Conservation (phyloP, 441 rosid genomes). For the Euphorbia schlechtendalii region DNA sequence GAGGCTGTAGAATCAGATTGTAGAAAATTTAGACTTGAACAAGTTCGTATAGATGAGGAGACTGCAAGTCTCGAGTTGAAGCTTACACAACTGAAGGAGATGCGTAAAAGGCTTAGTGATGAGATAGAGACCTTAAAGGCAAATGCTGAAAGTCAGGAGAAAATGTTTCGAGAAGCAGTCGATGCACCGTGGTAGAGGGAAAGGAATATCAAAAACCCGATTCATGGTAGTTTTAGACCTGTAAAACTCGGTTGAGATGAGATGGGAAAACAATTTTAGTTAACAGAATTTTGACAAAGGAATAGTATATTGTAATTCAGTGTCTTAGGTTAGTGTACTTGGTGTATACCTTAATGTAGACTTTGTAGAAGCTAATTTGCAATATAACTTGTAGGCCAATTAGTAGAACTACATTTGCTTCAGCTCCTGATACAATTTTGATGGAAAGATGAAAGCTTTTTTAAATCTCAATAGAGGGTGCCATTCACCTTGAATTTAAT, state of each 20-base stretch:
- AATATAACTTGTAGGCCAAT: background rate
- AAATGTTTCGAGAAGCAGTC: conserved; percentile 28
- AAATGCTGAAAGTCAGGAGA: conserved; percentile 33
- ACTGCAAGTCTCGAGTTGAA: conserved; percentile 28
- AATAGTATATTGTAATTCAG: conserved; percentile 10
- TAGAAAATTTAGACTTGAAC: conserved; percentile 26
- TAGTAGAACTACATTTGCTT: background rate
- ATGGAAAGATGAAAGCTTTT: background rate
- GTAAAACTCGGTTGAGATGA: background rate
- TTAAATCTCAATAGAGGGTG: no score
- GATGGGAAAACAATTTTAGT: conserved; percentile 1
- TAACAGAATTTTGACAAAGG: background rate
- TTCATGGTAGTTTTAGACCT: background rate
- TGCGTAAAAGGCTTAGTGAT: conserved; percentile 27
- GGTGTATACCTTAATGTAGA: background rate
- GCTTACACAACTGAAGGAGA: conserved; percentile 26
- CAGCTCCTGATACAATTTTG: background rate
- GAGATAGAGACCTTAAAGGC: conserved; percentile 33
- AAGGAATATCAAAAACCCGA: background rate
- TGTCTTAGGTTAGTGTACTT: conserved; percentile 11
- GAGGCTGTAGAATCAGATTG: conserved; percentile 27
- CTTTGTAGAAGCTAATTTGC: background rate
- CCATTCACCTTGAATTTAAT: no score
- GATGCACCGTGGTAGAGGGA: conserved; percentile 35
- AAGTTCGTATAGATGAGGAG: conserved; percentile 34